Base-by-base conservation (phyloP, 331 rosid species). In the Dryas integrifolia region DNA sequence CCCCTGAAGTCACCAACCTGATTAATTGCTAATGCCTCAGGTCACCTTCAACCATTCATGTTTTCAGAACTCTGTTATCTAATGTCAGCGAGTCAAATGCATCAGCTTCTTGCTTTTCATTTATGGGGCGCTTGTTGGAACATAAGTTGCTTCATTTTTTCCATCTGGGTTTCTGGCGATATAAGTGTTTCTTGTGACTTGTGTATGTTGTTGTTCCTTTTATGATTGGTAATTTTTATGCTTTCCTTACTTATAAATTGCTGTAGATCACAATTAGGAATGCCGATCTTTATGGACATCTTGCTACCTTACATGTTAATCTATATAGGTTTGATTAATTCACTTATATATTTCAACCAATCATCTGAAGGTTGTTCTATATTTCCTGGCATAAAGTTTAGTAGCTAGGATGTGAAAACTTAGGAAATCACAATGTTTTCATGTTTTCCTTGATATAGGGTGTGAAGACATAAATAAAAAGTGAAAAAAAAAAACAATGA, bases 211-310 rank as follows among this genome's bases (percentile, higher is more conserved):
- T 21, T 63, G 24, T 21, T 0, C 58, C 2, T 68, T 44, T 45
- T 62, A 12, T 77, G 56, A 66, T 48, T 51, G 24, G 4, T 62
- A n/a, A 71, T 67, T 24, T 61, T 40, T 81, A 67, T 81, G 69
- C 39, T 83, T 86, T 74, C 79, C 90, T 91, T 89, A 90, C 88
- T 77, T 21, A 76, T 73, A 69, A 80, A 64, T 78, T 55, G 30
- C n/a, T 86, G 85, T 80, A 80, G 87, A 77, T 86, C 67, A 76
- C 50, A 80, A 80, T 71, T 87, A 92, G 96, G 92, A 76, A 67
- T 81, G 86, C 73, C 78, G 72, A 67, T 80, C 76, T 18, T 65
- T 74, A 44, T 78, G 67, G 77, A 81, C 84, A 81, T 82, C 72
- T 56, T 63, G 57, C 50, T 65, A 38, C 63, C 58, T 56, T 77